Evolutionary conservation across 2,329 filamentous ascomycete species (phyloP).

Genomic region (Dactylellina haptotyla): DNA sequence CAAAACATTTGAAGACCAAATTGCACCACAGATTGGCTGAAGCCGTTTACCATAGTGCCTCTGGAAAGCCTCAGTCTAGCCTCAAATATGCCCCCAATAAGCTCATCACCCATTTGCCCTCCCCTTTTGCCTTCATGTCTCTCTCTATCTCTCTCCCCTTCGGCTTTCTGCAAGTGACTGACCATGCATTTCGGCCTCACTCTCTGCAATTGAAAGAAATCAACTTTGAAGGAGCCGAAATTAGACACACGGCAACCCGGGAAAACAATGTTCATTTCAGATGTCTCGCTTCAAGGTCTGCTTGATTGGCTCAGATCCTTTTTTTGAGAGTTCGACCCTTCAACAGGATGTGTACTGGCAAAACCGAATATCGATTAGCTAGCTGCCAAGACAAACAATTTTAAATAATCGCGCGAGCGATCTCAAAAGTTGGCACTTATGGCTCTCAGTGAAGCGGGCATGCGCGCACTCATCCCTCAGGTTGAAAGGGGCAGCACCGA

Average conservation of each 20-base stretch:
- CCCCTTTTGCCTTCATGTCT: too few relatives aligned
- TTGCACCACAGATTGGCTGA: too few relatives aligned
- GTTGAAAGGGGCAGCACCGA: neutral
- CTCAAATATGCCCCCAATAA: neutral
- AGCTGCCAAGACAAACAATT: constrained; percentile 42
- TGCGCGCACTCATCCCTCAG: neutral
- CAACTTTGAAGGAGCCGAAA: constrained; percentile 24
- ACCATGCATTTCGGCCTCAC: neutral
- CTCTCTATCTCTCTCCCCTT: neutral
- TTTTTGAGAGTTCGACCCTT: neutral
- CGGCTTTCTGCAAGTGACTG: neutral
- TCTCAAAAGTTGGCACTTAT: neutral
- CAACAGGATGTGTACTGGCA: neutral
- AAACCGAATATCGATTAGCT: constrained; percentile 19
- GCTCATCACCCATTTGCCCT: neutral
- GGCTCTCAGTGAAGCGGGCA: too few relatives aligned
- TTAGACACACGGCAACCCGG: constrained; percentile 45
- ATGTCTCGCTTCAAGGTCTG: constrained; percentile 29
- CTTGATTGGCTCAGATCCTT: constrained; percentile 38
- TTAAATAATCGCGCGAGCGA: constrained; percentile 45
- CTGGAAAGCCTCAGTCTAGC: neutral
- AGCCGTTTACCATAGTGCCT: neutral
- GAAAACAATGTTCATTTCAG: constrained; percentile 25
- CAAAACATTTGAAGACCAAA: neutral
- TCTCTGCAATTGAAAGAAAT: neutral